Base-by-base conservation (phyloP, 805 yeast species). In the Wickerhamiella sorbophila region DNA sequence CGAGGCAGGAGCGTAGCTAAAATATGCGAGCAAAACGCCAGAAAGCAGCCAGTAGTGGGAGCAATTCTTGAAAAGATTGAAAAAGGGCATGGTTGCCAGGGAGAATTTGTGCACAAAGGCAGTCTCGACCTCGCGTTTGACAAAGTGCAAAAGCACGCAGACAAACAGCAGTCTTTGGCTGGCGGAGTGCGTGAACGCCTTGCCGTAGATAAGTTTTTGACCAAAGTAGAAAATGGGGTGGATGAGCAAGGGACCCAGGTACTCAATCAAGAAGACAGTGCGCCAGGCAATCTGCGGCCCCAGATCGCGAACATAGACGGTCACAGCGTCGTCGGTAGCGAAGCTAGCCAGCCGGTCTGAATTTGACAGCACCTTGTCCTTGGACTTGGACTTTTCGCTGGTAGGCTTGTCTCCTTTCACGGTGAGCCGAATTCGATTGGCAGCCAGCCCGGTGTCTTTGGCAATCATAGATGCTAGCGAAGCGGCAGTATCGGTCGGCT, bases 241-340 rank as follows among this genome's bases (percentile, higher is more conserved):
- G 53, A 88, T 69, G 33, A 87, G 36, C 43, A 91, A 65, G 8
- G 98, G 98, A 2, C 97, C 97, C 15, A 82, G 52, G 58, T 91
- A 91, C 63, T 91, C 98, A 48, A 84, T 65, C 40, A 84, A 52
- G 56, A 77, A 91, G n/a, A 88, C 97, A 3, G 85, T 71, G 62
- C 81, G 73, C 95, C 96, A 91, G 4, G 78, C 77, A 44, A 91
- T 74, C 62, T 91, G 98, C 1, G 87, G 86, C 17, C 98, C 98
- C 47, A 88, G 66, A 56, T 88, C 98, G 59, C 88, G 87, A 42
- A 81, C 81, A 48, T 64, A 72, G 12, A 86, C 67, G 19, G 66
- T 52, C 8, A 65, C 50, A 0, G 55, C 60, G 19, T 36, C 41
- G 18, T 63, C 61, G 33, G 65, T 55, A 1, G 73, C 72, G 44